phyloP scores from a whole-genome alignment of 257 asterid species.

The Petunia secreta region DNA sequence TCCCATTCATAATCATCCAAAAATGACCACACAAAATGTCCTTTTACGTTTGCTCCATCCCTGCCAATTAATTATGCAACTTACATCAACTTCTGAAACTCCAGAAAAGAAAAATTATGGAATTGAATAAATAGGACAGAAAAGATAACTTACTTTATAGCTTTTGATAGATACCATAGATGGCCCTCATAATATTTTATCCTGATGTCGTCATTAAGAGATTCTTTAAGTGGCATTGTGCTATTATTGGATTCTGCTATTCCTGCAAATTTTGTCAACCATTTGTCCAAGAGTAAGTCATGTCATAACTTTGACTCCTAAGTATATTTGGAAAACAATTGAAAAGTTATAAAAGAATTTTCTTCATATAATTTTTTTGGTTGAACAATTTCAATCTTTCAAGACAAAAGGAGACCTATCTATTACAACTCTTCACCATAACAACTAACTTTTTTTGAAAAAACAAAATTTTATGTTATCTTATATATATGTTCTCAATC shows the following conservation, averaged over 20 bases:
- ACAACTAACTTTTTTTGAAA: no score
- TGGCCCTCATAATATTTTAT: conserved; percentile 35
- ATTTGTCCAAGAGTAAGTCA: neutral
- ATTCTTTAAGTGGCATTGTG: conserved; percentile 29
- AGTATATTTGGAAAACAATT: no score
- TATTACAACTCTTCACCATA: no score
- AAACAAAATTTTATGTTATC: no score
- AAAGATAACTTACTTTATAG: conserved; percentile 31
- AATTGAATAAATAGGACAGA: neutral
- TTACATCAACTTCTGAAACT: neutral
- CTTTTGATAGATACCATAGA: conserved; percentile 35
- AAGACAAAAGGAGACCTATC: neutral
- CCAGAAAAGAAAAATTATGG: neutral
- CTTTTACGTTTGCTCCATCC: conserved; percentile 40
- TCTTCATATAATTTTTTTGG: no score
- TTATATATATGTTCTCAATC: no score
- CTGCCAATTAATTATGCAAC: conserved; percentile 20
- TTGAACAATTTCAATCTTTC: neutral
- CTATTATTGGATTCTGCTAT: conserved; percentile 34
- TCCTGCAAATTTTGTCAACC: conserved; percentile 16
- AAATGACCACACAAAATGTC: conserved; percentile 36
- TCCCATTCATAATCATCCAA: conserved; percentile 42
- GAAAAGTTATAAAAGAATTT: no score
- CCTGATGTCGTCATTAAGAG: conserved; percentile 31
- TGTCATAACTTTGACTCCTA: neutral